Base-by-base conservation (phyloP, 352 stramenopile species). In the Phytophthora melonis region DNA sequence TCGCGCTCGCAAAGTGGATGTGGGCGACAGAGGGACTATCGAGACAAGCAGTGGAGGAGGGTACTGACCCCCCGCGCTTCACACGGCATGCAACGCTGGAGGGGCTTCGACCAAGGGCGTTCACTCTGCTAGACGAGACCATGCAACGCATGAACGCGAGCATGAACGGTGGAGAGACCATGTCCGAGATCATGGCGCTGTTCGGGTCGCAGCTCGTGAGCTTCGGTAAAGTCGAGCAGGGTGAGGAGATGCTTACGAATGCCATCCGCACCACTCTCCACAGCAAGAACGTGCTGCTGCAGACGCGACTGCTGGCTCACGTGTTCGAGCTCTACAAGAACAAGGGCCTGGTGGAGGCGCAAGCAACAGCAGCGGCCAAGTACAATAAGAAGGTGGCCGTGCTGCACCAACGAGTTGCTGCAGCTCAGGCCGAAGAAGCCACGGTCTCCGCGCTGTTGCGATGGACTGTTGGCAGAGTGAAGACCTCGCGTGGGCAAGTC, bases 241-340 rank as follows among this genome's bases (percentile, higher is more conserved):
- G 87, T 19, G 89, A 96, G 58, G 74, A 81, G 56, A 92, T 83
- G 30, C 78, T 94, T 30, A 88, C 77, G 59, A 86, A 80, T 32
- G 86, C 84, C 14, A 68, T 93, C 30, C 70, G 75, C n/a, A 75
- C 86, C 23, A 79, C 74, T 8, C 56, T 91, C 14, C 75, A 89
- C 59, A 79, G 74, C 23, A 96, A 93, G 72, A 93, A 94, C 55
- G 64, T 92, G 5, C 45, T 93, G 43, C 74, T 96, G n/a, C 89
- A 94, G 66, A 70, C 58, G 19, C 86, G 86, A 13, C 58, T 94
- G 50, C 68, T 94, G 16, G 84, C 81, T 9, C 77, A 85, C 49
- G 70, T 94, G 14, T 87, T 92, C 52, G 68, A 74, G 19, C 67
- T 91, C 14, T 94, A 93, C 57, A 43, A 11, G 8, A 63, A 52